Conservation (phyloP, 768 basidiomycete species). For the Boletus sp. region DNA sequence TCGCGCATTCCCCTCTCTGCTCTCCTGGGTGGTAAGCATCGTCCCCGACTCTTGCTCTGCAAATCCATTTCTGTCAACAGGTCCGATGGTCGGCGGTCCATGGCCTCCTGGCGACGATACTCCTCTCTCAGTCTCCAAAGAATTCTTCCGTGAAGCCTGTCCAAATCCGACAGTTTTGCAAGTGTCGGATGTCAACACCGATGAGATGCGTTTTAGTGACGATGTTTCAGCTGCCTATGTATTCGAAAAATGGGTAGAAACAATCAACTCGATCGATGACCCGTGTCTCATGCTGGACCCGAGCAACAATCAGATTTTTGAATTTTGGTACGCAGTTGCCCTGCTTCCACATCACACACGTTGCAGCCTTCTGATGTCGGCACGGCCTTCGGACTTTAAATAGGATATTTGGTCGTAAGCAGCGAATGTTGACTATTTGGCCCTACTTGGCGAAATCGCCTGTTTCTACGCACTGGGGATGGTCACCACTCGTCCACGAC, state of each 20-base stretch:
- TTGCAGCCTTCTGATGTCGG: background rate
- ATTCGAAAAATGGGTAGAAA: constrained; percentile 38
- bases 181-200: constrained; percentile 27
- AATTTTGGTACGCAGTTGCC: constrained; percentile 31
- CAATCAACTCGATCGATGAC: constrained; percentile 34
- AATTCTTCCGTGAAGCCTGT: constrained; percentile 42
- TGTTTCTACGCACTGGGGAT: constrained; percentile 33
- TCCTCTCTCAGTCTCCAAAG: constrained; percentile 35
- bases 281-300: constrained; percentile 38
- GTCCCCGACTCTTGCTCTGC: background rate
- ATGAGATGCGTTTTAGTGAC: constrained; percentile 26
- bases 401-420: constrained; percentile 34
- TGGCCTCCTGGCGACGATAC: constrained; percentile 32
- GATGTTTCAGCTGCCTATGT: constrained; percentile 28
- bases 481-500: constrained; percentile 35
- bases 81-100: constrained; percentile 40
- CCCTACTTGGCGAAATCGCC: constrained; percentile 33
- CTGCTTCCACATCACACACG: background rate
- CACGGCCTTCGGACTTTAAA: background rate
- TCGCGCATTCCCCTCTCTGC: constrained; percentile 42
- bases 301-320: constrained; percentile 29
- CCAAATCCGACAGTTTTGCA: constrained; percentile 34
- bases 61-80: constrained; percentile 19
- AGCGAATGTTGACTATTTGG: constrained; percentile 36
- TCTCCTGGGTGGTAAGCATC: constrained; percentile 34